A percentile compares a stretch with the other conserved stretches of the same genome.
These are phyloP conservation scores for Carnegiea gigantea DNA, from an alignment of 179 eudicot genomes.

Conservation along the genomic window DNA sequence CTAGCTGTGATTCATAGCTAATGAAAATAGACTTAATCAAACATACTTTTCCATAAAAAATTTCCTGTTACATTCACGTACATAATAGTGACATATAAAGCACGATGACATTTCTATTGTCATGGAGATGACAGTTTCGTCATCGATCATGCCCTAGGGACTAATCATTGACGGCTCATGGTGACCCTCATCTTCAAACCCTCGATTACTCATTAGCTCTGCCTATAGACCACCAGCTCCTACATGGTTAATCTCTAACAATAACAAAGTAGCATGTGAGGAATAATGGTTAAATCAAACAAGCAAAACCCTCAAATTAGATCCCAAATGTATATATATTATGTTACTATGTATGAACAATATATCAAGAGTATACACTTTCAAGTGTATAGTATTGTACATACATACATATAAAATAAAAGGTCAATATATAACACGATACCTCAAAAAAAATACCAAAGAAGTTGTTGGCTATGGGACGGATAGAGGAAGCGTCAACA, in stretches of 20 bases:
- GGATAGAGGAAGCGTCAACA: slow-evolving; percentile 17
- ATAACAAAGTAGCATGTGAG: background rate
- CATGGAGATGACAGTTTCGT: slow-evolving; percentile 23
- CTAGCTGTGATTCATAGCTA: slow-evolving; percentile 33
- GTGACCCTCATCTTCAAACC: slow-evolving; percentile 42
- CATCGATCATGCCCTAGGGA: slow-evolving; percentile 42
- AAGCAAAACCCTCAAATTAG: too few relatives aligned
- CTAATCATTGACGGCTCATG: slow-evolving; percentile 35
- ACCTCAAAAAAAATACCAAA: slow-evolving; percentile 45
- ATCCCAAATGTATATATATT: too few relatives aligned
- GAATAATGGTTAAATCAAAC: too few relatives aligned
- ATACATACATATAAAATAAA: background rate
- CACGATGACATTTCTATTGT: slow-evolving; percentile 36
- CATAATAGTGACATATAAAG: slow-evolving; percentile 10
- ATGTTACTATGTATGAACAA: too few relatives aligned
- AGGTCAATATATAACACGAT: background rate
- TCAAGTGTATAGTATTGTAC: background rate
- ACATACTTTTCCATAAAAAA: background rate
- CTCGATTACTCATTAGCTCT: slow-evolving; percentile 40
- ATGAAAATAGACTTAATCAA: background rate
- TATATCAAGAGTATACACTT: background rate
- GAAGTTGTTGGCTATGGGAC: slow-evolving; percentile 27
- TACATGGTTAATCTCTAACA: slow-evolving; percentile 42
- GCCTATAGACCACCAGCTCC: slow-evolving; percentile 50
- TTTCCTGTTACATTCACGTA: background rate